These are phyloP conservation scores for Aspergillus tubingensis DNA, from an alignment of 2,329 filamentous ascomycete genomes.

Conservation along the genomic window DNA sequence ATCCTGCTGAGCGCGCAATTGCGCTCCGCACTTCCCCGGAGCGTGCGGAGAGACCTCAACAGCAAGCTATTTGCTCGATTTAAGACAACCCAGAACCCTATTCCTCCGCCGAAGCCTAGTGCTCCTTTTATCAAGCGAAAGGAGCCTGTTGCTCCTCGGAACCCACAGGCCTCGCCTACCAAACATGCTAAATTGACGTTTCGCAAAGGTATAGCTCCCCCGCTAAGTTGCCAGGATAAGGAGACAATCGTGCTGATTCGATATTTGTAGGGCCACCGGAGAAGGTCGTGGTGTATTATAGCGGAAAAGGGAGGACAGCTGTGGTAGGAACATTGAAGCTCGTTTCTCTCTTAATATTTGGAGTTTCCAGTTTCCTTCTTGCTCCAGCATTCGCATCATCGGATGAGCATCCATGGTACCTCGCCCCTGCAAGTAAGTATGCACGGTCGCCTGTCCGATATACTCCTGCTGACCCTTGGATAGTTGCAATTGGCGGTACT, in stretches of 20 bases:
- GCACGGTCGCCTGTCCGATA: conserved; percentile 8
- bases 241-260: conserved; percentile 12
- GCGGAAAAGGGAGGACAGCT: conserved; percentile 66
- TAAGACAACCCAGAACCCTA: conserved; percentile 31
- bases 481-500: conserved; percentile 62
- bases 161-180: conserved; percentile 19
- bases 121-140: conserved; percentile 19
- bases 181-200: conserved; percentile 28
- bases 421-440: conserved; percentile 43
- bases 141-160: conserved; percentile 14
- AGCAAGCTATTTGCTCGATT: conserved; percentile 29
- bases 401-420: conserved; percentile 47
- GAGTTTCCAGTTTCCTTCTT: conserved; percentile 65
- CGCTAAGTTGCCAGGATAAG: background rate
- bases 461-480: conserved; percentile 3
- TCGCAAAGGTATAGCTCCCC: conserved; percentile 29
- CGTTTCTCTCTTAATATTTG: conserved; percentile 68
- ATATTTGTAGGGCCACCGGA: conserved; percentile 37
- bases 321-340: conserved; percentile 72
- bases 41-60: conserved; percentile 29
- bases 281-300: conserved; percentile 71
- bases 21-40: conserved; percentile 28
- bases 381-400: conserved; percentile 58
- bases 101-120: conserved; percentile 27
- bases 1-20: conserved; percentile 35